Base-by-base conservation (phyloP, 106 monocot genomes). In the Dendrobium nobile region DNA sequence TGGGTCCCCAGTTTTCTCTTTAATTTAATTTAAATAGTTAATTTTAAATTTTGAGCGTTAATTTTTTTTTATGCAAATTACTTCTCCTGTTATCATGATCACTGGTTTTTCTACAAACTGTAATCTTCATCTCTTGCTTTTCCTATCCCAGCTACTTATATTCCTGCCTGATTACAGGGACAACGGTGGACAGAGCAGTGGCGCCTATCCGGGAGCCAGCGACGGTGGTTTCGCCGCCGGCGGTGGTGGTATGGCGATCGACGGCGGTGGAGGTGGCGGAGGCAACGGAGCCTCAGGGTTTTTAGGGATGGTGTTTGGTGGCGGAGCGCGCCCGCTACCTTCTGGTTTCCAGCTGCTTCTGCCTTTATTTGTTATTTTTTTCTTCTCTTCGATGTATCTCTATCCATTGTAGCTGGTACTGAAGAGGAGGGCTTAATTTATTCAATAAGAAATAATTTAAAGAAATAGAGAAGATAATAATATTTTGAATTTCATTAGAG, bases 301-400 rank as follows among this genome's bases (percentile, higher is more conserved):
- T 70, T 70, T 70, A 13, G 70, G 70, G 70, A 70, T 70, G 37
- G 4, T n/a, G 70, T 33, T 70, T 70, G 70, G 70, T 13, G 33
- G 70, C n/a, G 70, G 70, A 27, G 15, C 70, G 13, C 31, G 4
- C 33, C n/a, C 61, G 22, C n/a, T 70, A 33, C 8, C 33, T 3
- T 37, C 70, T 33, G 70, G 15, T 70, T 70, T 70, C n/a, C 61
- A 22, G 33, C 13, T 70, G 27, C 10, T 37, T 70, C 11, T 70
- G 70, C 33, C 31, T 31, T 70, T 70, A 27, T 70, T 33, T n/a
- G 33, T 70, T 37, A 37, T 70, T 70, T 70, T 9, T 70, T 37
- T 70, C 33, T 2, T 70, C 11, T 11, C 37, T 3, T 70, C 33
- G 11, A 67, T 28, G 67, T 26, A 22, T 67, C 15, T 37, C 20